Evolutionary conservation across 257 asterid genomes (phyloP), one percentile per base, ranked within the genome.

Genomic region (Solanum ossicruentum): DNA sequence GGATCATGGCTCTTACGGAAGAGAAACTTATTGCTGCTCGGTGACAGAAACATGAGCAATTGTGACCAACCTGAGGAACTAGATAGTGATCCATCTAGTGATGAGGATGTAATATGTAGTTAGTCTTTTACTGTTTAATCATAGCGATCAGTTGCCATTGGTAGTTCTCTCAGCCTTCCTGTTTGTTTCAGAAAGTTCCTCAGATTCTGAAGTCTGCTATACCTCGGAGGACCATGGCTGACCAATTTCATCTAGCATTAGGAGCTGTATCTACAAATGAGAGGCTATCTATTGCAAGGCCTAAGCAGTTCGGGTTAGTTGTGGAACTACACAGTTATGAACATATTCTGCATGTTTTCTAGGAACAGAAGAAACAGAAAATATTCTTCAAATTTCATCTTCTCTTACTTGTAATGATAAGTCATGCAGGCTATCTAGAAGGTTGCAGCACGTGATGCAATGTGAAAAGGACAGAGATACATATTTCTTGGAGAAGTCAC

Each of bases 231-330:
- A 91, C 94, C 54, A 92, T 95, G 92, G 94, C 91, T n/a, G 95
- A 94, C 89, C 94, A 90, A 87, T 92, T 95, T 88, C 96, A 93
- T 83, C 94, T 92, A 84, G 97, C 92, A 86, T 88, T 94, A 84
- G 95, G 91, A 88, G 86, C 88, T 28, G 89, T 85, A 15, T 70
- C 93, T 55, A 69, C 45, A 21, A 86, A 83, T 26, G 92, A 89
- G 69, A 80, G 82, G 56, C 86, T 89, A 54, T 85, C 84, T 65
- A 51, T 75, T 61, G 86, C 88, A 67, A 81, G 86, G 81, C 90
- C 93, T 52, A 63, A 86, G 79, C 88, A 91, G 43, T 87, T 85
- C 21, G 84, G 95, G 98, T 94, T 86, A 87, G 92, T 91, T 71
- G 49, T 63, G 78, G 88, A 70, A 28, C 82, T 86, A 69, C 61